A percentile compares a stretch with the other conserved stretches of the same genome.
These are phyloP conservation scores for Phialocephala sp. DNA, from an alignment of 2,329 filamentous ascomycete species.

Conservation along the genomic window DNA sequence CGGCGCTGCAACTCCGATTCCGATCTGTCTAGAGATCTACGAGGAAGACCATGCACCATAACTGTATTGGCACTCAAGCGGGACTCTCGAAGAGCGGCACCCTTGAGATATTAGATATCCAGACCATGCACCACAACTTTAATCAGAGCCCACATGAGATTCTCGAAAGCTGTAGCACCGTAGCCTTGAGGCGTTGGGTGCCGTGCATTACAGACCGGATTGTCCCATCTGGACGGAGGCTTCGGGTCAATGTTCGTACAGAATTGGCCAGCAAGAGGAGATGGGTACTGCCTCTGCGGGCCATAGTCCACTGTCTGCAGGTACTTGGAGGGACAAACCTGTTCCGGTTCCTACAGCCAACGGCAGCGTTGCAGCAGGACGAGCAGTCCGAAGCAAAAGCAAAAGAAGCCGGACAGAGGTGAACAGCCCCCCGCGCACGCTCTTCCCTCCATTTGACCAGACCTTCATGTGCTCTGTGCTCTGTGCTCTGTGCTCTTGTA, in stretches of 20 bases:
- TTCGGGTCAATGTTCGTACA: background rate
- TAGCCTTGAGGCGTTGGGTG: no score
- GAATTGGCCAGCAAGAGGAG: background rate
- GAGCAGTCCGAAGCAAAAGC: background rate
- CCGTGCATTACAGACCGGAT: no score
- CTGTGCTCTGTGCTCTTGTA: background rate
- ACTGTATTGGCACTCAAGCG: background rate
- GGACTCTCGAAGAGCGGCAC: background rate
- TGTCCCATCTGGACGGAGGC: no score
- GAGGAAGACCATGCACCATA: background rate
- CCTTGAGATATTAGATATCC: background rate
- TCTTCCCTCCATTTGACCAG: background rate
- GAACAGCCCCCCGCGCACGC: background rate
- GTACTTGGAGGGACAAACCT: background rate
- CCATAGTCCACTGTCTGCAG: background rate
- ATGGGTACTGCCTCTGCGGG: background rate
- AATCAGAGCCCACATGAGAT: background rate
- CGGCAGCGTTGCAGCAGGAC: background rate
- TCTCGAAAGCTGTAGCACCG: no score
- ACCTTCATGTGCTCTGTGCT: background rate
- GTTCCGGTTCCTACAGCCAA: constrained; percentile 10
- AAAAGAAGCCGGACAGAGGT: background rate
- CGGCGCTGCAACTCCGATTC: background rate
- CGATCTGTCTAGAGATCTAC: no score
- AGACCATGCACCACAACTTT: background rate